Base-by-base conservation (phyloP, 1,139 yeast genomes). In the Torulaspora globosa region DNA sequence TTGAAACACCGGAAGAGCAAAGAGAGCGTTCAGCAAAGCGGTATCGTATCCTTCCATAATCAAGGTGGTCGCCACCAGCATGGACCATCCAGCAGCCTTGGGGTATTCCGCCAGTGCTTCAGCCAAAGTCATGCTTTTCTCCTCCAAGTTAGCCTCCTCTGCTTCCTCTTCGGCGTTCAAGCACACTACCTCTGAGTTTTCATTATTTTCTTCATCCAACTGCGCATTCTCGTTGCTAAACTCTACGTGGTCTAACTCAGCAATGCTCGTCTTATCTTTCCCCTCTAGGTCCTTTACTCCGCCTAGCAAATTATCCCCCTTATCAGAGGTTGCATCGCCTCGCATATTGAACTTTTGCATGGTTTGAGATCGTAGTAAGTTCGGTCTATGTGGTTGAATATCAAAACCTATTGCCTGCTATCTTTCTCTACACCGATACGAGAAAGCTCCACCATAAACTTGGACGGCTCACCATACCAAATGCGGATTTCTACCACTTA, bases 1-100 rank as follows among this genome's bases (percentile, higher is more conserved):
- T 10, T 50, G 50, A 40, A 65, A 65, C 9, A 55, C 54, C 1
- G 62, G 60, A 15, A 56, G 55, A 9, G 60, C 60, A 44, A 57
- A 63, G 18, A 66, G 65, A 3, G 70, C 62, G 28, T 62, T 52
- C 44, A 72, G 59, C 36, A 72, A 57, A 45, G 62, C 60, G 27
- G 67, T 60, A 51, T 72, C 76, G 55, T 66, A 73, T 44, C 75
- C 76, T 51, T 70, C 75, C 75, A 71, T 71, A 37, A 72, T 62
- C 43, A 71, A 62, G 18, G 72, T 70, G 5, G 68, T 53, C 3
- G 71, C 66, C 48, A 72, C 62, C 11, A 71, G 59, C 29, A 67
- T 48, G 3, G 74, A 69, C 75, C 75, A 72, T 46, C 68, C 49
- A 3, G 68, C 67, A 12, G 75, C 74, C 35, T 62, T 65, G 6